Base-by-base conservation (phyloP, 2,329 filamentous ascomycete genomes). In the Didymella segeticola region DNA sequence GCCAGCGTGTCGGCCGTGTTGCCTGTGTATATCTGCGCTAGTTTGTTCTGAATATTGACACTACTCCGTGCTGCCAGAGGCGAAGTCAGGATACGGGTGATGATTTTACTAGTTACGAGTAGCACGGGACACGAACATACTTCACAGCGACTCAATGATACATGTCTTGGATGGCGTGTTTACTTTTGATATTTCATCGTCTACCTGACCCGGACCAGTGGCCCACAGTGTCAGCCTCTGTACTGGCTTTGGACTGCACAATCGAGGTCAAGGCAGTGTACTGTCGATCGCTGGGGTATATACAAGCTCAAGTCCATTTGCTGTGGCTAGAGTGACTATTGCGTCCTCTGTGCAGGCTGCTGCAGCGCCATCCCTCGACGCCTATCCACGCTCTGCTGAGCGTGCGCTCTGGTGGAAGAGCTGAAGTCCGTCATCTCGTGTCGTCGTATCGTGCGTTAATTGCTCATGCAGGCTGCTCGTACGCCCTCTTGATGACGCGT, bases 401-500 rank as follows among this genome's bases (percentile, higher is more conserved):
- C 47, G 47, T 19, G 47, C 37, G 30, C 30, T 36, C 46, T 34
- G 14, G 17, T 42, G n/a, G 30, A 27, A 27, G 22, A 42, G 30
- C 47, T 49, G 17, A 49, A 36, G 45, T 48, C 51, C 51, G 33
- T 54, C 51, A 27, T 49, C 51, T 54, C 51, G 46, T 54, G 25
- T 54, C 51, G 45, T 54, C 51, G 41, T 54, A 25, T 34, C 27
- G 25, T 54, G 51, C 45, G 27, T 49, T 53, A 15, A n/a, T 34
- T 36, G 48, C 56, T 71, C 64, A 72, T 68, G 71, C 71, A 43
- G 71, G 71, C 58, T 74, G 71, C 47, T 74, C 71, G 54, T 70
- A 74, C 20, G 71, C 69, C 58, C 71, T 66, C 63, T 66, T 69
- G 58, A 74, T 68, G 31, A 74, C 65, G 52, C 71, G 66, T 41